Conservation (phyloP, 768 basidiomycete genomes). For the Psilocybe cyanescens region DNA sequence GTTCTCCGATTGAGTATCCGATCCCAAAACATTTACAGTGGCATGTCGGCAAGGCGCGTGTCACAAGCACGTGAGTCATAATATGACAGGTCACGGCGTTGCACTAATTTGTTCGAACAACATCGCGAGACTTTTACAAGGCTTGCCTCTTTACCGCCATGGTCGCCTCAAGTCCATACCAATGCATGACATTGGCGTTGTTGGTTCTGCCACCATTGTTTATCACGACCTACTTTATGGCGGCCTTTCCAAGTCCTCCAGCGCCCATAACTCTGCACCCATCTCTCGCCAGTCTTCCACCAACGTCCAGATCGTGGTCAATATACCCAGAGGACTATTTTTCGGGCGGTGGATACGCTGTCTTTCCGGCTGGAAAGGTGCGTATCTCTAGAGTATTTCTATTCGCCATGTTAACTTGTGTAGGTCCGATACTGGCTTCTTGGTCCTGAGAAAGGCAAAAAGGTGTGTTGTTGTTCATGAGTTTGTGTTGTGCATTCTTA, state of each 20-base stretch:
- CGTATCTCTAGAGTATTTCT: constrained; percentile 19
- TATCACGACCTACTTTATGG: constrained; percentile 62
- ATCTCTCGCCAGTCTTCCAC: constrained; percentile 64
- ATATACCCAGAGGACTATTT: constrained; percentile 79
- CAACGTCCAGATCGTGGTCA: constrained; percentile 58
- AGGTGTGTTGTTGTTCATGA: constrained; percentile 45
- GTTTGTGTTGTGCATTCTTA: not conserved
- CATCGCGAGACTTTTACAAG: not conserved
- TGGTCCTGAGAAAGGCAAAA: constrained; percentile 69
- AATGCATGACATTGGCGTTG: constrained; percentile 56
- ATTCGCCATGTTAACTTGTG: constrained; percentile 4
- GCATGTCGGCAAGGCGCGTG: not conserved
- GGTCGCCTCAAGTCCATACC: constrained; percentile 39
- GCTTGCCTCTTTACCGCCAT: constrained; percentile 23
- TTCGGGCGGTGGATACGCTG: constrained; percentile 63
- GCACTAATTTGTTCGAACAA: constrained; percentile 11
- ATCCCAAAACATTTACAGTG: not conserved
- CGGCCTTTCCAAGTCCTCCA: constrained; percentile 68
- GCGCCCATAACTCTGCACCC: constrained; percentile 50
- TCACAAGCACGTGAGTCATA: constrained; percentile 1
- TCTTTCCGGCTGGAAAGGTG: constrained; percentile 68
- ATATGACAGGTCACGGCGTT: not conserved
- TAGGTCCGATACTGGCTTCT: constrained; percentile 80
- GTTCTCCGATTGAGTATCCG: not conserved
- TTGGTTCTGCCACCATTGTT: constrained; percentile 65